Conservation (phyloP, 805 yeast genomes). For the Metschnikowia bowlesiae region DNA sequence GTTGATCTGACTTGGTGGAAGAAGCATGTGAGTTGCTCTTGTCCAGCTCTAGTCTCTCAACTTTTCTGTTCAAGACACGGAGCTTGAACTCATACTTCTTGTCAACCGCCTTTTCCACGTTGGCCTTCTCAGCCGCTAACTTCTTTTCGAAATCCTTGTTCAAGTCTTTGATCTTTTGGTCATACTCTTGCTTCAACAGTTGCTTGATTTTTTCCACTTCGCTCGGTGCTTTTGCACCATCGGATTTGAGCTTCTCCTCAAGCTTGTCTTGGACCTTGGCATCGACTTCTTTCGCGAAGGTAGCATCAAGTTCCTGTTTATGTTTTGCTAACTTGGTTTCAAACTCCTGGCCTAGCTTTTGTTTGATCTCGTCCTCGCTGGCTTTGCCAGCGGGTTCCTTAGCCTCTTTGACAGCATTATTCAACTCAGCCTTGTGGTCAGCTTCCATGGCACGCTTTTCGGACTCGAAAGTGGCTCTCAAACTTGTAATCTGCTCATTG, state of each 20-base stretch:
- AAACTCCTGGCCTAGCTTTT: conserved; percentile 23
- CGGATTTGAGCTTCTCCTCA: conserved; percentile 17
- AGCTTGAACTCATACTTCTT: conserved; percentile 57
- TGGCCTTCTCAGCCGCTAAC: conserved; percentile 25
- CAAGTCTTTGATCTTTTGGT: conserved; percentile 19
- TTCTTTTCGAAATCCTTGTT: conserved; percentile 19
- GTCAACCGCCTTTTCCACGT: conserved; percentile 46
- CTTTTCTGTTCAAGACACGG: conserved; percentile 49
- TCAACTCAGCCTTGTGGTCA: conserved; percentile 19
- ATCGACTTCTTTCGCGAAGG: conserved; percentile 33
- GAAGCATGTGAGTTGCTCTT: background rate
- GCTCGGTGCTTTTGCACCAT: background rate
- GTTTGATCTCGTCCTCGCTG: conserved; percentile 16
- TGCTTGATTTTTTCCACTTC: conserved; percentile 8
- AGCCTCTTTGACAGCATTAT: conserved; percentile 11
- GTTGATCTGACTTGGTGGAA: background rate
- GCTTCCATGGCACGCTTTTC: conserved; percentile 17
- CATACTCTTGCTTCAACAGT: conserved; percentile 16
- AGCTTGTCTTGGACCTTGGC: conserved; percentile 8
- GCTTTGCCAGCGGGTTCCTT: background rate
- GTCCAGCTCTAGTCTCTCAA: conserved; percentile 43
- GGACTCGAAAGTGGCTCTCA: conserved; percentile 31
- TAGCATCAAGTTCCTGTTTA: conserved; percentile 21
- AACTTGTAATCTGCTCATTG: conserved; percentile 10
- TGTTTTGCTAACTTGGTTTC: conserved; percentile 18